Base-by-base conservation (phyloP, 768 basidiomycete species). In the Suillus subaureus region DNA sequence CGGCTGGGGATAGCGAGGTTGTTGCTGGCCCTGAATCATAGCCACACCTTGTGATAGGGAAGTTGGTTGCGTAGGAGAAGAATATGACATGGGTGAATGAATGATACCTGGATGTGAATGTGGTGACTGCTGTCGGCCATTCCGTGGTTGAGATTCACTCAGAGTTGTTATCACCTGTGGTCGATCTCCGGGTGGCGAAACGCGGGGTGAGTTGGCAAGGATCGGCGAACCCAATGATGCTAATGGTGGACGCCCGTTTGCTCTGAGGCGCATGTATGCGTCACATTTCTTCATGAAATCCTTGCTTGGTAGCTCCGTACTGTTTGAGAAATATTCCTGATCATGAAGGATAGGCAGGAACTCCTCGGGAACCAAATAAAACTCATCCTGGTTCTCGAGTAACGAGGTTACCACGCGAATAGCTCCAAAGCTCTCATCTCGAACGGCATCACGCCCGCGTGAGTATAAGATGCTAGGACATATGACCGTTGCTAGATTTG, bases 391-490 rank as follows among this genome's bases (percentile, higher is more conserved):
- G 70, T 91, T 86, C 79, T 97, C 95, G 65, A 99, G 81, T 52
- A 98, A 80, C 61, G 88, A 85, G 31, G 94, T 94, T 51, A 97
- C 86, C 55, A 95, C 96, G 31, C 85, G 87, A 65, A 98, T 94
- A 16, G 91, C 91, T 52, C 84, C 82, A 73, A 99, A 97, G 69
- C 95, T 97, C 75, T 99, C 96, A 77, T 97, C 97, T 64, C 91
- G 87, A 52, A 92, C 87, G 1, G 94, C 90, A 72, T 98, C 92
- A 62, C 89, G 86, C 23, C 91, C 90, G 64, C 91, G 85, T 47
- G 93, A 91, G 76, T 96, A 97, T 45, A 99, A 87, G 68, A 99
- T 99, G 72, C 94, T 98, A n/a, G 97, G 97, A 72, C 92, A 91
- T 70, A 99, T 96, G 78, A 99, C 97, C 11, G 95, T 98, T 42